Conservation (phyloP, 2,329 filamentous ascomycete genomes). For the Cercospora sojina region DNA sequence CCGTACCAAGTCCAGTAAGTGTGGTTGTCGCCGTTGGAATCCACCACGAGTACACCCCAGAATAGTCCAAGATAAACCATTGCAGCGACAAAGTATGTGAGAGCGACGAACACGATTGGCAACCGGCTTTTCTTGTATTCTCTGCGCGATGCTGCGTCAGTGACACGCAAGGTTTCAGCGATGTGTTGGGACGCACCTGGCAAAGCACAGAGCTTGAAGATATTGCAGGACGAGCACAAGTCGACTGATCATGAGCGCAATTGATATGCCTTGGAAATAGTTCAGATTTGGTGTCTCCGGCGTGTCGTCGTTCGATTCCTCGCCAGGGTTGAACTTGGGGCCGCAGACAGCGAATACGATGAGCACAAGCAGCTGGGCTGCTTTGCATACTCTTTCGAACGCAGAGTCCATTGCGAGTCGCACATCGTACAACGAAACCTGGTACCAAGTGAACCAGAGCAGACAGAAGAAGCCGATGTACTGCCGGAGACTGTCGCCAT, state of each 20-base stretch:
- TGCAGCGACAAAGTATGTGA: slow-evolving; percentile 37
- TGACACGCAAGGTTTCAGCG: background rate
- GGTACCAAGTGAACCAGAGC: slow-evolving; percentile 66
- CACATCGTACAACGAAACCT: slow-evolving; percentile 63
- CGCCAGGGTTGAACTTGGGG: slow-evolving; percentile 39
- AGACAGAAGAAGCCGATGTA: slow-evolving; percentile 58
- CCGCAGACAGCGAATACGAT: slow-evolving; percentile 64
- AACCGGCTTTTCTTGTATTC: slow-evolving; percentile 34
- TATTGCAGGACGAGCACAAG: slow-evolving; percentile 43
- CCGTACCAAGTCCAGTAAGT: slow-evolving; percentile 57
- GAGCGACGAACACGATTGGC: slow-evolving; percentile 38
- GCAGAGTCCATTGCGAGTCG: slow-evolving; percentile 64
- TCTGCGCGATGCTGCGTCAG: slow-evolving; percentile 7
- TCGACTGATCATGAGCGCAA: slow-evolving; percentile 42
- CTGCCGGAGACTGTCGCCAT: slow-evolving; percentile 42
- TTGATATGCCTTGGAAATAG: slow-evolving; percentile 43
- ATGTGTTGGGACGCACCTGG: slow-evolving; percentile 16
- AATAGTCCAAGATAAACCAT: slow-evolving; percentile 38
- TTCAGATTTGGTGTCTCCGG: slow-evolving; percentile 40
- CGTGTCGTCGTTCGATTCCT: slow-evolving; percentile 38
- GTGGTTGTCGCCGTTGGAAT: slow-evolving; percentile 23
- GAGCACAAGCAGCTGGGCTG: slow-evolving; percentile 63
- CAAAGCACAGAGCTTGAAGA: slow-evolving; percentile 38
- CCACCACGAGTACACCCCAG: slow-evolving; percentile 26
- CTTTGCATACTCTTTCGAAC: slow-evolving; percentile 60